Conservation (phyloP, 768 basidiomycete species). For the Agrocybe chaxingu region DNA sequence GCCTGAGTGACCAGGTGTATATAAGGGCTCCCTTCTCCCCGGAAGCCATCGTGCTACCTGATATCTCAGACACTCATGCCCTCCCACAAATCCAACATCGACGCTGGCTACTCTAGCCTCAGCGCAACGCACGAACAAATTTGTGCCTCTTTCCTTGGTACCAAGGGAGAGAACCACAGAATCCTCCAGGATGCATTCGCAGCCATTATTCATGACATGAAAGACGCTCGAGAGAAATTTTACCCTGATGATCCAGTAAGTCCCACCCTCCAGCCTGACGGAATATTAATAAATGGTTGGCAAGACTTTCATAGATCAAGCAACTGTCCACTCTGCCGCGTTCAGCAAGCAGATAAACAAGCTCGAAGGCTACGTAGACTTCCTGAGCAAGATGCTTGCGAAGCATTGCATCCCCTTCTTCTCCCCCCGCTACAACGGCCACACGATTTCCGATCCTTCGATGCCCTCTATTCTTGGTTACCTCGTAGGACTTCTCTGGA, state of each 20-base stretch:
- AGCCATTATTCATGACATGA: slow-evolving; percentile 19
- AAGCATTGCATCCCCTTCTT: slow-evolving; percentile 11
- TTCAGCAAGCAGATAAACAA: neutral
- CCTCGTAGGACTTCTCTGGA: slow-evolving; percentile 15
- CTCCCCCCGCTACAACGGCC: slow-evolving; percentile 15
- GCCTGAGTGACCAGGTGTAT: no score
- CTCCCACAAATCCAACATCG: no score
- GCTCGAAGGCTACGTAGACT: neutral
- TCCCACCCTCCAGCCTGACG: slow-evolving; percentile 15
- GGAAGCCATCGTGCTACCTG: no score
- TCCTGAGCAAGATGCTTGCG: neutral
- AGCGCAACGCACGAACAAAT: slow-evolving; percentile 15
- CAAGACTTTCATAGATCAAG: neutral
- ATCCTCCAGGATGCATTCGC: slow-evolving; percentile 23
- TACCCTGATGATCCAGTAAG: slow-evolving; percentile 26
- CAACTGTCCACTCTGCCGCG: neutral
- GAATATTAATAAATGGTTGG: neutral
- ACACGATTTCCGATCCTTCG: slow-evolving; percentile 13
- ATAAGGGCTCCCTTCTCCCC: no score
- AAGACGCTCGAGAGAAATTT: slow-evolving; percentile 21
- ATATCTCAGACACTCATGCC: no score
- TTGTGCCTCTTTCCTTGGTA: slow-evolving; percentile 36
- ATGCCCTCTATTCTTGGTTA: slow-evolving; percentile 13
- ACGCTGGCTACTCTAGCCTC: no score
- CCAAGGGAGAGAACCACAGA: slow-evolving; percentile 33